Evolutionary conservation across 306 rosid genomes (phyloP).

Genomic region (Cicer arietinum): DNA sequence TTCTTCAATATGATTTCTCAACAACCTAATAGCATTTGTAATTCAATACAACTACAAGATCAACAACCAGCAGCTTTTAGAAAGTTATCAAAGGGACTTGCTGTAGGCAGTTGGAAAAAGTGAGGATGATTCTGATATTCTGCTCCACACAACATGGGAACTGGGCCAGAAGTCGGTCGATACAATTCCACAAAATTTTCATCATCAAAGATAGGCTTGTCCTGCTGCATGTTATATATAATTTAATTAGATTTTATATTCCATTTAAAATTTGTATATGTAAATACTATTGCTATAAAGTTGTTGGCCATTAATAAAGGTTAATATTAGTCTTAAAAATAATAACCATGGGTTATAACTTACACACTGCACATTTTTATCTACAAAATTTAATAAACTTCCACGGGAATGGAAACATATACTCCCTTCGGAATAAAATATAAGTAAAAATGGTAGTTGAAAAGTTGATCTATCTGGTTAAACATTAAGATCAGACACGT

Average conservation of each 20-base stretch:
- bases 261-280: slow-evolving; percentile 21
- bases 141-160: slow-evolving; percentile 50
- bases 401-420: not conserved
- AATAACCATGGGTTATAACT: not conserved
- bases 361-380: not conserved
- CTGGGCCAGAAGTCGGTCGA: slow-evolving; percentile 38
- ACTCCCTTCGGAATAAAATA: too few species aligned
- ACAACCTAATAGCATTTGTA: slow-evolving; percentile 25
- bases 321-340: not conserved
- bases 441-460: too few species aligned
- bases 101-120: slow-evolving; percentile 72
- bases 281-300: not conserved
- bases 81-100: slow-evolving; percentile 90
- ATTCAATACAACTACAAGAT: slow-evolving; percentile 34
- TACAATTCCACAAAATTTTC: slow-evolving; percentile 40
- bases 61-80: slow-evolving; percentile 96
- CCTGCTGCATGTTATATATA: slow-evolving; percentile 60
- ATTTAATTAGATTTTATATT: slow-evolving; percentile 48
- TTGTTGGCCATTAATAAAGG: slow-evolving; percentile 12
- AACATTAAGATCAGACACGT: too few species aligned
- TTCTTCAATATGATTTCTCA: slow-evolving; percentile 22
- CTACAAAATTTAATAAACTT: not conserved
- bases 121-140: slow-evolving; percentile 58
- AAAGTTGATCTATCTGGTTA: too few species aligned
- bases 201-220: slow-evolving; percentile 47